Percentiles rank a stretch among this genome's conserved stretches.
Evolutionary conservation across 139 green algal genomes (phyloP).

Genomic region (Chlorella ohadii): DNA sequence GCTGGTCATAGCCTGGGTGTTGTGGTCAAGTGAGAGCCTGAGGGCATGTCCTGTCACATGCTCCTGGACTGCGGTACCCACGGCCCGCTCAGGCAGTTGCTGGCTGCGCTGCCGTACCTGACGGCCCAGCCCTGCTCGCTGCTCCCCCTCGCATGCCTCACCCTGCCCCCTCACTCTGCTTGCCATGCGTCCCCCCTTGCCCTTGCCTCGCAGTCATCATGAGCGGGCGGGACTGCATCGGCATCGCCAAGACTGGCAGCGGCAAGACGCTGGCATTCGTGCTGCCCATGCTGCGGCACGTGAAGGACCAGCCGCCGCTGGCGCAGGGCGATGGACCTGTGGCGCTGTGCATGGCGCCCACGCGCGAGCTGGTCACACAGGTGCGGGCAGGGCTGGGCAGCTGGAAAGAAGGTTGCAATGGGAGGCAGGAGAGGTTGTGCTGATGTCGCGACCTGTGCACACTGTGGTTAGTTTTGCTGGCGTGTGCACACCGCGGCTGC

Average conservation of each 20-base stretch:
- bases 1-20: background rate
- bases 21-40: too few species aligned
- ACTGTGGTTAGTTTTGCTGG: too few species aligned
- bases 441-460: too few species aligned
- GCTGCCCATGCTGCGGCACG: conserved; percentile 96
- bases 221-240: conserved; percentile 96
- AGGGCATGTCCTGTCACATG: too few species aligned
- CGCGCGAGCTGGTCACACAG: conserved; percentile 94
- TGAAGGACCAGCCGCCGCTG: conserved; percentile 92
- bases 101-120: background rate
- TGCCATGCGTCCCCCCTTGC: too few species aligned
- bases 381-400: conserved; percentile 54
- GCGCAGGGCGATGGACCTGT: conserved; percentile 85
- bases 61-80: too few species aligned
- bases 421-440: too few species aligned
- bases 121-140: background rate
- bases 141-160: background rate
- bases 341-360: conserved; percentile 96
- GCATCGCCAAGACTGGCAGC: conserved; percentile 97
- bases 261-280: conserved; percentile 99
- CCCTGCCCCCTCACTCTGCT: background rate
- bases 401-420: too few species aligned
- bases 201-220: conserved; percentile 80
- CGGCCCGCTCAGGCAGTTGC: too few species aligned
- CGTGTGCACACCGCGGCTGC: too few species aligned